Evolutionary conservation across 2,329 filamentous ascomycete species (phyloP).

Genomic region (Colletotrichum sp.): DNA sequence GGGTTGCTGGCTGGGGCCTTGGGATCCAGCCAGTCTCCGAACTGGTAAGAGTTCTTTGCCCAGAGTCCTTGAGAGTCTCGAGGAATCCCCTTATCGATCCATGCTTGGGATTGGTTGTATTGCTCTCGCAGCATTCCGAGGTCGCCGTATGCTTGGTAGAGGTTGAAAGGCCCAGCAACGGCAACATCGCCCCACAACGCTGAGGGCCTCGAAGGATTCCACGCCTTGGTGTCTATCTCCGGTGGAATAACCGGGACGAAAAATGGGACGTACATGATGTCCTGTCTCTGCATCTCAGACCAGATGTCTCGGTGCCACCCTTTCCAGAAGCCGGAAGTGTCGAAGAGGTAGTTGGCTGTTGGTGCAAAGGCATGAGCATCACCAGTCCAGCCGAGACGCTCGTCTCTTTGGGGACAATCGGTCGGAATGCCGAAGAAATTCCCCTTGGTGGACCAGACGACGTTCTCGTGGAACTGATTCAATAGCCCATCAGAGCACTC

Average conservation of each 20-base stretch:
- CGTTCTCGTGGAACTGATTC: slow-evolving; percentile 60
- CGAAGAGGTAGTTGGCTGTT: slow-evolving; percentile 58
- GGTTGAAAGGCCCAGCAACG: slow-evolving; percentile 43
- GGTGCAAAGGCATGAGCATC: slow-evolving; percentile 55
- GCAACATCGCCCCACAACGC: slow-evolving; percentile 50
- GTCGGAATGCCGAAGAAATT: slow-evolving; percentile 65
- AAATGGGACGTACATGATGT: slow-evolving; percentile 27
- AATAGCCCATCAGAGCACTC: slow-evolving; percentile 54
- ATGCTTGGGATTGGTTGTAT: slow-evolving; percentile 42
- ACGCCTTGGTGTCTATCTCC: not conserved
- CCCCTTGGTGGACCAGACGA: slow-evolving; percentile 60
- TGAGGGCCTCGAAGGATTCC: not conserved
- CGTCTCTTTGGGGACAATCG: slow-evolving; percentile 62
- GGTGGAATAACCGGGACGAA: not conserved
- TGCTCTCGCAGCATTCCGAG: slow-evolving; percentile 38
- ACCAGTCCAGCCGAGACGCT: slow-evolving; percentile 60
- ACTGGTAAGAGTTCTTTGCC: slow-evolving; percentile 6
- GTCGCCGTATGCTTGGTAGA: slow-evolving; percentile 44
- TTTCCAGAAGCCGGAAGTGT: slow-evolving; percentile 53
- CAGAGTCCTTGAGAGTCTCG: slow-evolving; percentile 2
- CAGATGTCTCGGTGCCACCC: slow-evolving; percentile 55
- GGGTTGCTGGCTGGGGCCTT: slow-evolving; percentile 45
- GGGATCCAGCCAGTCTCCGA: slow-evolving; percentile 55
- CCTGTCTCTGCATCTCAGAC: slow-evolving; percentile 28
- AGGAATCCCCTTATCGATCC: slow-evolving; percentile 41